A percentile compares a stretch with the other conserved stretches of the same genome.
Conservation (phyloP, 192 early-diverging fungal species). For the Gigaspora rosea region DNA sequence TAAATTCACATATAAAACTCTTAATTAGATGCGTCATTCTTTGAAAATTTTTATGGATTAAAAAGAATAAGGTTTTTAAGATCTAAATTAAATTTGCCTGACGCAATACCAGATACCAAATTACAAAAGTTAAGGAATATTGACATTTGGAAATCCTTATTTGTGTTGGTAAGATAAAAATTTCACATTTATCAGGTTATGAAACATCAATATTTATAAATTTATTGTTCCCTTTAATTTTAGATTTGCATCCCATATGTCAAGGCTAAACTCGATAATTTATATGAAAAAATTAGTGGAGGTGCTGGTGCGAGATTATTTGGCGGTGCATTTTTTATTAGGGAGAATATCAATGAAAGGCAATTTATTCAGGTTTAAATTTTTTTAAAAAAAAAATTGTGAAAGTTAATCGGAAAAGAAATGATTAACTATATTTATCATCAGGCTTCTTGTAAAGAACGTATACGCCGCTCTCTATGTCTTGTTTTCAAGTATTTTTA, state of each 20-base stretch:
- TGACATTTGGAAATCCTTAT: conserved; percentile 64
- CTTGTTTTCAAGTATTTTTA: conserved; percentile 54
- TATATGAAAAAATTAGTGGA: conserved; percentile 69
- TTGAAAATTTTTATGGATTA: conserved; percentile 93
- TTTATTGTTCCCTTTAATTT: not conserved
- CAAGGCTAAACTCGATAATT: conserved; percentile 71
- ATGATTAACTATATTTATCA: not conserved
- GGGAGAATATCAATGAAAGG: conserved; percentile 21
- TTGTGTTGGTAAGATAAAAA: conserved; percentile 55
- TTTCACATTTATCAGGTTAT: no score
- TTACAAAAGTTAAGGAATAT: conserved; percentile 49
- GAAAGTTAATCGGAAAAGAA: no score
- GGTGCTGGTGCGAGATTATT: conserved; percentile 67
- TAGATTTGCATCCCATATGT: conserved; percentile 74
- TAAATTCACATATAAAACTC: not conserved
- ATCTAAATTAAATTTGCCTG: conserved; percentile 17
- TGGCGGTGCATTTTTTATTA: conserved; percentile 49
- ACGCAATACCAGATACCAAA: conserved; percentile 31
- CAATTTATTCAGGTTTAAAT: not conserved
- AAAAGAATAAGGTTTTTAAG: conserved; percentile 61
- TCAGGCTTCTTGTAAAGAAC: not conserved
- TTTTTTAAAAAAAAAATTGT: not conserved
- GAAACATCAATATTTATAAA: not conserved
- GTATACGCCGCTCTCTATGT: not conserved
- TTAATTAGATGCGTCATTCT: conserved; percentile 69